These are phyloP conservation scores for Fusarium sp. DNA, from an alignment of 2,329 filamentous ascomycete genomes.

Conservation along the genomic window DNA sequence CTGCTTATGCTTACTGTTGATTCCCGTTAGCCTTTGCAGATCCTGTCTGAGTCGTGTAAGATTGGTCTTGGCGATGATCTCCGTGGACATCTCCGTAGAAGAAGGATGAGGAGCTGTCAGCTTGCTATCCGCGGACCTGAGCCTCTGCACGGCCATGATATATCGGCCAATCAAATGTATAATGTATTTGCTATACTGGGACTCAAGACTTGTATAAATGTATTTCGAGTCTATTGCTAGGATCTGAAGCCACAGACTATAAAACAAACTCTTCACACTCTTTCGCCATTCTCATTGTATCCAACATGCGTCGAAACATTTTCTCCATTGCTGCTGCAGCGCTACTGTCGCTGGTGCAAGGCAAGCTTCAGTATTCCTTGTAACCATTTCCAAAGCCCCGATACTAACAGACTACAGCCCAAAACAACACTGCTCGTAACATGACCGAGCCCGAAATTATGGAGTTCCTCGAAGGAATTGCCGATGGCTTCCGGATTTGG, in stretches of 20 bases:
- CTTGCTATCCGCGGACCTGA: background rate
- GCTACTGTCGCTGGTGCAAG: background rate
- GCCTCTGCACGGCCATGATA: background rate
- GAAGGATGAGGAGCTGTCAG: background rate
- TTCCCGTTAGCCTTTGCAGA: fast-evolving
- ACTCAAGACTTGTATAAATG: background rate
- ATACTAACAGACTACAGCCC: background rate
- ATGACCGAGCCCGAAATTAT: background rate
- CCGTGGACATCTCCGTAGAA: background rate
- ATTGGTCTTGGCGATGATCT: background rate
- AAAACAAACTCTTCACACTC: background rate
- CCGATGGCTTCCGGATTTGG: background rate
- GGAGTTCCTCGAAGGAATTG: background rate
- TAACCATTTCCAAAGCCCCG: background rate
- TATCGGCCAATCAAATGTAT: background rate
- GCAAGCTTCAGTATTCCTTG: background rate
- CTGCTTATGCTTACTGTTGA: background rate
- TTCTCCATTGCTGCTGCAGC: background rate
- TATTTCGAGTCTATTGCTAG: background rate
- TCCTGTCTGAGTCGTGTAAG: background rate
- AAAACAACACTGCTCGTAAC: background rate
- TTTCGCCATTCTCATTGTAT: background rate
- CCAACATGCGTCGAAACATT: background rate
- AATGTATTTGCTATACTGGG: background rate
- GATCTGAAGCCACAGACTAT: background rate